Evolutionary conservation across 1,284 basidiomycete species (phyloP), one percentile per base, ranked within the genome.

Genomic region (Trichosporon inkin): DNA sequence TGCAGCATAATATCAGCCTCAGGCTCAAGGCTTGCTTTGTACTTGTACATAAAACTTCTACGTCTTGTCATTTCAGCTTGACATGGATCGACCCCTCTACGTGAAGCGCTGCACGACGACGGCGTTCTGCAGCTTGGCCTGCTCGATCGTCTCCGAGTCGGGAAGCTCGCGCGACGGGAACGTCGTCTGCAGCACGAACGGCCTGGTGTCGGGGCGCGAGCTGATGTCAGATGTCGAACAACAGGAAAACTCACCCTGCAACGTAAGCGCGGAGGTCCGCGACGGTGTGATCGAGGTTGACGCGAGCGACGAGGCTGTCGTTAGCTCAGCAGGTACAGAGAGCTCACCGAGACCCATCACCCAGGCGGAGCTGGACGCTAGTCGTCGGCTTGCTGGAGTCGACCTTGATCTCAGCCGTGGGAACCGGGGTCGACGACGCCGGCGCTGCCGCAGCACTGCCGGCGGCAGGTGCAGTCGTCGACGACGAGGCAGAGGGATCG

Each of bases 231-330:
- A 40, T 51, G n/a, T 5, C 22, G 16, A 22, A 4, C 11, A 11
- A 10, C 32, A 34, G 1, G 28, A 32, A 4, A 14, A 36, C 92
- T 67, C 75, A 96, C 90, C 90, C 88, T 65, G 92, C 88, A 80
- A 98, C 92, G 73, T 92, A 92, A 67, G 82, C 85, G 57, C 92
- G 82, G 53, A 98, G 83, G 71, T 98, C 92, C 6, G 84, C 84
- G 10, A 99, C 85, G 0, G 91, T 98, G 73, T 99, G 93, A 11
- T 86, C 87, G 59, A 93, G 81, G 78, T 99, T 99, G 87, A 98
- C 90, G 56, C 89, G 82, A 1, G 55, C 59, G 13, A 60, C 59
- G n/a, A 60, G 47, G 14, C 57, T 58, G 57, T 19, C 2, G 41
- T 54, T 17, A 58, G 40, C 22, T n/a, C 8, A 10, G 5, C 0